These are phyloP conservation scores for Pichia gijzeniarum DNA, from an alignment of 805 yeast genomes.

Conservation along the genomic window DNA sequence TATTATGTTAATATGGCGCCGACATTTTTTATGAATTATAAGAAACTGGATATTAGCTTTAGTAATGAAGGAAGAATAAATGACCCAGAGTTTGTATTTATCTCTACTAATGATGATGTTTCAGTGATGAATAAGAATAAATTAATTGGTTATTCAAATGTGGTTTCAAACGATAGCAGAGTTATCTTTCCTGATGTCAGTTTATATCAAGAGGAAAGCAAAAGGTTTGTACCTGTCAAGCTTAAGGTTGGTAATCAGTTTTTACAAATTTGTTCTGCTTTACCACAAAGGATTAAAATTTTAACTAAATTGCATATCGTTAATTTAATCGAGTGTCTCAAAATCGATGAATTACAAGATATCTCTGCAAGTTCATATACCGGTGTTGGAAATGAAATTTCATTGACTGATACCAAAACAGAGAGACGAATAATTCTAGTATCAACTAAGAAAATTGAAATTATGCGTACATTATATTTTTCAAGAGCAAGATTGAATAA, in stretches of 20 bases:
- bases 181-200: conserved; percentile 48
- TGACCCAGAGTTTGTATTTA: conserved; percentile 27
- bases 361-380: conserved; percentile 38
- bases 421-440: conserved; percentile 36
- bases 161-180: conserved; percentile 42
- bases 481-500: conserved; percentile 45
- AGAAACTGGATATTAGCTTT: conserved; percentile 8
- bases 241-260: conserved; percentile 65
- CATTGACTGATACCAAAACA: conserved; percentile 33
- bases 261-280: conserved; percentile 48
- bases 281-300: conserved; percentile 36
- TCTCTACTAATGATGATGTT: conserved; percentile 41
- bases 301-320: conserved; percentile 32
- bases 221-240: conserved; percentile 53
- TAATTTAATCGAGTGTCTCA: conserved; percentile 37
- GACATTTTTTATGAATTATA: conserved; percentile 16
- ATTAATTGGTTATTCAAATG: conserved; percentile 36
- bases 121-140: conserved; percentile 39
- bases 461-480: conserved; percentile 64
- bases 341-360: conserved; percentile 34
- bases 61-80: conserved; percentile 3
- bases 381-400: conserved; percentile 45
- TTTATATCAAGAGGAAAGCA: conserved; percentile 41
- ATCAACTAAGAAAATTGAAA: conserved; percentile 50
- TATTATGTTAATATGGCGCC: conserved; percentile 47